Percentiles rank a stretch among this genome's conserved stretches.
Conservation (phyloP, 257 asterid genomes). For the Petunia secreta region DNA sequence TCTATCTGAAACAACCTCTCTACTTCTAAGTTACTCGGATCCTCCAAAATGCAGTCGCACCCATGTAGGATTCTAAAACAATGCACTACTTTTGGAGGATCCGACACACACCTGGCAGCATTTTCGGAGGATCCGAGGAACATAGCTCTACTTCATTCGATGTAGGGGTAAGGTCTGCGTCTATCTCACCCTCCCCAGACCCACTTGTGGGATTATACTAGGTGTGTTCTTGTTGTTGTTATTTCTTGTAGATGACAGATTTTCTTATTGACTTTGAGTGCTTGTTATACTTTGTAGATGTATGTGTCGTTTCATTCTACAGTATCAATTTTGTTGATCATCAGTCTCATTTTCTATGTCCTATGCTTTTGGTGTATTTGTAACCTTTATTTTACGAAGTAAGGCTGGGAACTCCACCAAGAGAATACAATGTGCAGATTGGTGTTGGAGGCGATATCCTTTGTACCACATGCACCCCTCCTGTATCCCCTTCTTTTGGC, state of each 20-base stretch:
- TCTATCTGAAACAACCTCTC: no score
- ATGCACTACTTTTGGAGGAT: no score
- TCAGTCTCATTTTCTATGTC: background rate
- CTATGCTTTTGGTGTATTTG: slow-evolving; percentile 22
- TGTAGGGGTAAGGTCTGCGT: no score
- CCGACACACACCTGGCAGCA: no score
- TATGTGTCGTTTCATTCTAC: background rate
- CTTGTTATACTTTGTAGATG: background rate
- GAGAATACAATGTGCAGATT: slow-evolving; percentile 85
- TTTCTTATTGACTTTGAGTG: background rate
- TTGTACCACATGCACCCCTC: background rate
- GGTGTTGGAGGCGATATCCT: slow-evolving; percentile 91
- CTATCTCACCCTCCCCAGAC: no score
- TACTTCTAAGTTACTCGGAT: no score
- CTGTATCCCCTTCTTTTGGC: no score
- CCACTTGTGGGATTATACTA: no score
- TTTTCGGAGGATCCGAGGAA: no score
- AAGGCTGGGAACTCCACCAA: slow-evolving; percentile 87
- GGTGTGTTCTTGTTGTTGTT: background rate
- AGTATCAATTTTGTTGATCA: background rate
- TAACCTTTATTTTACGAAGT: slow-evolving; percentile 91
- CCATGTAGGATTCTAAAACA: no score
- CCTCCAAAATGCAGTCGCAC: no score
- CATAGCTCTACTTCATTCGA: no score
- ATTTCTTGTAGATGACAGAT: background rate